phyloP scores from a whole-genome alignment of 2,329 filamentous ascomycete species.

The Penicillium sp. region DNA sequence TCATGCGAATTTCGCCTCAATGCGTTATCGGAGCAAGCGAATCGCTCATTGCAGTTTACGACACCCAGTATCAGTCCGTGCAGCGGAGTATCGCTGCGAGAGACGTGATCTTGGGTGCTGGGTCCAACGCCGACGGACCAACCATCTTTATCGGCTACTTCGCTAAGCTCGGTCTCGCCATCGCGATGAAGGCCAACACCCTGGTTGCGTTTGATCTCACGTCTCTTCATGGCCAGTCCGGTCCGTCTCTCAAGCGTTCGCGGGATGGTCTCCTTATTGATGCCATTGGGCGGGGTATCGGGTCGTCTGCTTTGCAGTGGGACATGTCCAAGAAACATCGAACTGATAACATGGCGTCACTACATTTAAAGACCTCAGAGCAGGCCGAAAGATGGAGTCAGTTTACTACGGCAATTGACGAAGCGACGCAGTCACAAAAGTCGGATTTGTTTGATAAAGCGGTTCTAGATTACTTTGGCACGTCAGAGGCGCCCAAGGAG shows the following conservation, averaged over 20 bases:
- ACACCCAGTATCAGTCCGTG: slow-evolving; percentile 50
- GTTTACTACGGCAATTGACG: slow-evolving; percentile 33
- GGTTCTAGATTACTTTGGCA: slow-evolving; percentile 33
- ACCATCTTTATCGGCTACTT: slow-evolving; percentile 47
- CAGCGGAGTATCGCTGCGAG: slow-evolving; percentile 43
- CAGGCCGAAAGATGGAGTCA: slow-evolving; percentile 38
- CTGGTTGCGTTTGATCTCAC: slow-evolving; percentile 49
- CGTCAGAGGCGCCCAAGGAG: slow-evolving; percentile 20
- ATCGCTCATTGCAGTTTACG: slow-evolving; percentile 47
- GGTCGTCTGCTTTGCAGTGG: slow-evolving; percentile 32
- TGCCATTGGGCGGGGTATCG: slow-evolving; percentile 46
- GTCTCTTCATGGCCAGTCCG: slow-evolving; percentile 30
- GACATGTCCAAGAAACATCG: slow-evolving; percentile 34
- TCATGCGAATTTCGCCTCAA: slow-evolving; percentile 46
- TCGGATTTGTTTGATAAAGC: slow-evolving; percentile 37
- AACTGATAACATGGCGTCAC: slow-evolving; percentile 30
- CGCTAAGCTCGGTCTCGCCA: slow-evolving; percentile 44
- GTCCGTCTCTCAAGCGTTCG: slow-evolving; percentile 39
- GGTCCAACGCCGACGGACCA: slow-evolving; percentile 24
- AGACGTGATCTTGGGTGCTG: slow-evolving; percentile 31
- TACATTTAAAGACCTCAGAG: slow-evolving; percentile 36
- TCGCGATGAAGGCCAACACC: slow-evolving; percentile 44
- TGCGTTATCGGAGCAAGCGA: slow-evolving; percentile 45
- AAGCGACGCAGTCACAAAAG: slow-evolving; percentile 30
- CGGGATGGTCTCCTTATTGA: slow-evolving; percentile 45